phyloP scores from a whole-genome alignment of 2,329 filamentous ascomycete species.

The Arthrobotrys iridis region DNA sequence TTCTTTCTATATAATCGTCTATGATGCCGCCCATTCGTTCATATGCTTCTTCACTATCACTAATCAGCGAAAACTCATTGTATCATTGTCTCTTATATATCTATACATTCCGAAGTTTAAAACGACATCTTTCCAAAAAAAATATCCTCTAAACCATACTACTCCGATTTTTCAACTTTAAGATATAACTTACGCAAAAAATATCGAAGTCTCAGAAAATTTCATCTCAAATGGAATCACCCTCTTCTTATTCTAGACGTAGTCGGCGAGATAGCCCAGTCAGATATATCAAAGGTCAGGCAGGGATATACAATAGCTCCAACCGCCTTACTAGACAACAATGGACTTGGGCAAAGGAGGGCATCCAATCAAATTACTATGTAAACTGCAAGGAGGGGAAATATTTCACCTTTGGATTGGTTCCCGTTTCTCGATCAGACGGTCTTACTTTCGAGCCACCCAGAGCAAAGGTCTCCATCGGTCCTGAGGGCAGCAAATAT shows the following conservation, averaged over 20 bases:
- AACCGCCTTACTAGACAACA: slow-evolving; percentile 31
- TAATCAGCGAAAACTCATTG: neutral
- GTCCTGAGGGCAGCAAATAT: slow-evolving; percentile 32
- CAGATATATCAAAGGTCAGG: slow-evolving; percentile 15
- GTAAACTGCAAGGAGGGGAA: slow-evolving; percentile 43
- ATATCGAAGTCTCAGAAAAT: neutral
- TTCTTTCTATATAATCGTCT: slow-evolving; percentile 39
- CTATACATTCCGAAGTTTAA: neutral
- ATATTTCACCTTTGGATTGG: slow-evolving; percentile 36
- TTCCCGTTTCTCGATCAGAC: neutral
- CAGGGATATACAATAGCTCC: slow-evolving; percentile 37
- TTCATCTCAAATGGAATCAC: slow-evolving; percentile 19
- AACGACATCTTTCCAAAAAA: neutral
- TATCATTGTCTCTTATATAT: neutral
- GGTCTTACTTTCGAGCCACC: neutral
- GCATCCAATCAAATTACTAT: slow-evolving; percentile 28
- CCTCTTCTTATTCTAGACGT: slow-evolving; percentile 1
- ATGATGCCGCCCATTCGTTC: slow-evolving; percentile 9
- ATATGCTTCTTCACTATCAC: neutral
- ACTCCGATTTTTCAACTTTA: neutral
- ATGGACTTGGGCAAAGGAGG: slow-evolving; percentile 32
- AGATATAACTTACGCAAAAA: neutral
- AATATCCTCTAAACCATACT: neutral
- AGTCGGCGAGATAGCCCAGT: slow-evolving; percentile 28
- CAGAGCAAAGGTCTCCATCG: slow-evolving; percentile 25